Conservation (phyloP, 345 rosid genomes). For the Linum lewisii region DNA sequence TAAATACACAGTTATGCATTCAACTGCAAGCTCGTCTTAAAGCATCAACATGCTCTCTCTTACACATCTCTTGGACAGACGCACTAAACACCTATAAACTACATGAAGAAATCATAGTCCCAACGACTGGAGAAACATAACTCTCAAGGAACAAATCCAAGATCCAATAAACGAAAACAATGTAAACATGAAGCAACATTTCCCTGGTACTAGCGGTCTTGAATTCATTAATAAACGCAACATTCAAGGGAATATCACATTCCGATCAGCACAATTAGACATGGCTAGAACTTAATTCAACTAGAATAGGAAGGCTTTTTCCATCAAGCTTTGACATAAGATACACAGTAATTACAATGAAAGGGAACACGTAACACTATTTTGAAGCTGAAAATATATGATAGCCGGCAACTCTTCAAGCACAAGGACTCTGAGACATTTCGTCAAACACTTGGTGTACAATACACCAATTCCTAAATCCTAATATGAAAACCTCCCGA, state of each 20-base stretch:
- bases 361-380: no score
- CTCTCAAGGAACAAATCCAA: background rate
- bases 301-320: background rate
- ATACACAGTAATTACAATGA: no score
- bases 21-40: no score
- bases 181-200: background rate
- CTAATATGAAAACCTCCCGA: background rate
- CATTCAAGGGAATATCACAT: background rate
- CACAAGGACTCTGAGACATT: slow-evolving; percentile 2
- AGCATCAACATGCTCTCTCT: no score
- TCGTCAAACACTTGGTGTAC: slow-evolving; percentile 14
- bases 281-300: background rate
- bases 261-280: no score
- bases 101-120: no score
- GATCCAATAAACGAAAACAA: background rate
- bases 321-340: background rate
- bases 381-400: background rate
- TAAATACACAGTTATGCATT: no score
- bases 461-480: background rate
- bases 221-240: background rate
- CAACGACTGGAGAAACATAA: no score
- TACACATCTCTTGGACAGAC: no score
- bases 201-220: background rate
- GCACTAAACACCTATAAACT: no score
- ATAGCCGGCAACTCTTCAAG: background rate